Evolutionary conservation across 1,284 basidiomycete species (phyloP), one percentile per base, ranked within the genome.

Genomic region (Ceratorhiza oryzae-sativae): DNA sequence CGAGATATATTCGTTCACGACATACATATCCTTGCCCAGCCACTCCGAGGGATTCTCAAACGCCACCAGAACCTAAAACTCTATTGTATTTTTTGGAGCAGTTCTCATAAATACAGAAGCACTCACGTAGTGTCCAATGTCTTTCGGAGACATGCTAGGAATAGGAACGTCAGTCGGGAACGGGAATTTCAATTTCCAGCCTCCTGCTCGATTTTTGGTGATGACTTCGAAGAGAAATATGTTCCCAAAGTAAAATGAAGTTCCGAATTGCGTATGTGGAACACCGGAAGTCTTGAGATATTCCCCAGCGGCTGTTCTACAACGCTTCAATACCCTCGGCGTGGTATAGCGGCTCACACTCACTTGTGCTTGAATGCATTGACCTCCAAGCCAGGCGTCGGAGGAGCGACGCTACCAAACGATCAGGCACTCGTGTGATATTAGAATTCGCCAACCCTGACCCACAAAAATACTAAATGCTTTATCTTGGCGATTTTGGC

Each of bases 341-440:
- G 32, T 58, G 3, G 6, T 39, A 6, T 18, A 13, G n/a, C 13
- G 32, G 10, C 55, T 25, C 20, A 15, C 36, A 18, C 45, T 46
- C 25, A 48, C 60, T 63, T 63, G 41, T 30, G 27, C n/a, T 62
- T 62, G 30, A 41, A 62, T 30, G n/a, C 60, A 5, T 62, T 48
- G 25, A 62, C 25, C 15, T 46, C 45, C 20, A 25, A 18, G 18
- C 32, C 41, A 15, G 36, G 27, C 10, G 42, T 18, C 15, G 5
- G 20, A 34, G 45, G 42, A 2, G 60, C 41, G 13, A 10, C 39
- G 27, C 58, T 60, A 27, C 18, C 18, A 3, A 18, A 45, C n/a
- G 15, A 3, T 45, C n/a, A 10, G 42, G n/a, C 42, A 10, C 15
- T 30, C 30, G 34, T 45, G n/a, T 23, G 3, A 23, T 23, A 2